Conservation (phyloP, 148 eudicot species). For the Fallopia convolvulus region DNA sequence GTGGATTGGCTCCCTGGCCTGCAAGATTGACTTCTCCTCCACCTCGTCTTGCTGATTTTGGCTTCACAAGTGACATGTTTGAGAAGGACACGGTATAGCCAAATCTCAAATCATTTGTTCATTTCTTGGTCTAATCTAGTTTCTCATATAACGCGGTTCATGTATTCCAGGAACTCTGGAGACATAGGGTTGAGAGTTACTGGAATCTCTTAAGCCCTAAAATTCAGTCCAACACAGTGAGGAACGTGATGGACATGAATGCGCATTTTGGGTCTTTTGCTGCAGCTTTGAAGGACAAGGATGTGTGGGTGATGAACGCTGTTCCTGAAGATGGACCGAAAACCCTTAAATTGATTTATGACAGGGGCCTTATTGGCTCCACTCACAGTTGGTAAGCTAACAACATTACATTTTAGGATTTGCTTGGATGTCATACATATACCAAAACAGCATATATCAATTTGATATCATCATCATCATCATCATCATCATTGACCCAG, state of each 20-base stretch:
- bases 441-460: too few relatives aligned
- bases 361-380: conserved; percentile 90
- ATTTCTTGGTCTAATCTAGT: not conserved
- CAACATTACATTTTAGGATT: not conserved
- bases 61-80: conserved; percentile 68
- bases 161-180: conserved; percentile 69
- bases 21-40: conserved; percentile 86
- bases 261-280: conserved; percentile 93
- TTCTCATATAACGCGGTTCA: not conserved
- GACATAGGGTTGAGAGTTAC: conserved; percentile 70
- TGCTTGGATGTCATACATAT: not conserved
- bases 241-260: conserved; percentile 98
- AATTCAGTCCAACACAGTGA: conserved; percentile 56
- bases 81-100: conserved; percentile 78
- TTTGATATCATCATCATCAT: too few relatives aligned
- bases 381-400: conserved; percentile 61
- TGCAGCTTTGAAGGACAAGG: conserved; percentile 86
- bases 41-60: conserved; percentile 97
- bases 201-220: conserved; percentile 76
- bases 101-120: not conserved
- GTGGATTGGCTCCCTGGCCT: conserved; percentile 97
- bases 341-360: conserved; percentile 83
- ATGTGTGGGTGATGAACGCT: conserved; percentile 97
- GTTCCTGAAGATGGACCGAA: conserved; percentile 97
- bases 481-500: too few relatives aligned